These are phyloP conservation scores for Trichoderma sp. DNA, from an alignment of 2,329 filamentous ascomycete species.

Conservation along the genomic window DNA sequence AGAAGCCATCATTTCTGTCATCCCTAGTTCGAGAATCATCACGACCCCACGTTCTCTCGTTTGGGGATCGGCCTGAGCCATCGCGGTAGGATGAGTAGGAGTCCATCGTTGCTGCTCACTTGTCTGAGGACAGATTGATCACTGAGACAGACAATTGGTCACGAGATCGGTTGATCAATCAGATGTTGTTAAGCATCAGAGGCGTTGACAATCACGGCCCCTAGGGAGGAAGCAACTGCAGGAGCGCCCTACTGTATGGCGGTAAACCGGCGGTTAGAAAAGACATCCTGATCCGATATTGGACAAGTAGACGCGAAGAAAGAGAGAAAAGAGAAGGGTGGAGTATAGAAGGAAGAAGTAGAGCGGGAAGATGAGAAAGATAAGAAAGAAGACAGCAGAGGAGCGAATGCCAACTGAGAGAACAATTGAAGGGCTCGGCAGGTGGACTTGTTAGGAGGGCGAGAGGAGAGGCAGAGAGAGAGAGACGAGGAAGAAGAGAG, in stretches of 20 bases:
- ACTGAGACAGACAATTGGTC: not conserved
- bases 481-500: not conserved
- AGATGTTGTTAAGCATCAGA: constrained; percentile 21
- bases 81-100: constrained; percentile 58
- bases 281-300: constrained; percentile 46
- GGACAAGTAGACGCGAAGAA: constrained; percentile 34
- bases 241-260: constrained; percentile 52
- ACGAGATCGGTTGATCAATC: constrained; percentile 4
- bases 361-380: constrained; percentile 34
- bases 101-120: constrained; percentile 49
- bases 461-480: constrained; percentile 15
- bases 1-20: constrained; percentile 61
- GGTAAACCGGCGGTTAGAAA: constrained; percentile 60
- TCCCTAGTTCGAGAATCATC: constrained; percentile 57
- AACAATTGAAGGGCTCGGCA: constrained; percentile 14
- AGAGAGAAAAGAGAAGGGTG: constrained; percentile 33
- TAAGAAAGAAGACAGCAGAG: constrained; percentile 33
- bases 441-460: constrained; percentile 7
- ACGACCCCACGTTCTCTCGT: constrained; percentile 56
- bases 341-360: constrained; percentile 26
- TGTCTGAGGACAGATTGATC: constrained; percentile 7
- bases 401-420: constrained; percentile 9
- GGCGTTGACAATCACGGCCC: constrained; percentile 1
- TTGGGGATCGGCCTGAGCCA: constrained; percentile 54
- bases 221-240: constrained; percentile 31